These are phyloP conservation scores for Dactylonectria macrodidyma DNA, from an alignment of 2,329 filamentous ascomycete genomes.

Conservation along the genomic window DNA sequence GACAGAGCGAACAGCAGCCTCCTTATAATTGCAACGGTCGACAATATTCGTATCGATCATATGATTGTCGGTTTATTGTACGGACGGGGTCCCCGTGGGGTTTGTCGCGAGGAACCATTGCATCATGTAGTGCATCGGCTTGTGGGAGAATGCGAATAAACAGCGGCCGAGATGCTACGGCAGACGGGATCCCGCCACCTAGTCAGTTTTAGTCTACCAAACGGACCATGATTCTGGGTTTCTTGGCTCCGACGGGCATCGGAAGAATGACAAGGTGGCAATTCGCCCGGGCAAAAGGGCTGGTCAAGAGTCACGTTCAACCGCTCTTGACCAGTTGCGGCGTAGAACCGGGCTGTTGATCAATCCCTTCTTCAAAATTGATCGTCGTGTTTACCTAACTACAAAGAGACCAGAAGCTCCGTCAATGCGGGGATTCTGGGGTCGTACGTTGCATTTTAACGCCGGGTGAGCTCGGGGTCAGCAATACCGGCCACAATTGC, in stretches of 20 bases:
- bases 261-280: conserved; percentile 11
- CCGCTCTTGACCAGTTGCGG: neutral
- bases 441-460: too few relatives aligned
- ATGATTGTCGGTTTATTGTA: conserved; percentile 4
- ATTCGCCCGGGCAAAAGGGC: neutral
- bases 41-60: conserved; percentile 1
- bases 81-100: neutral
- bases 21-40: neutral
- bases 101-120: neutral
- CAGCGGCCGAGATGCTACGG: neutral
- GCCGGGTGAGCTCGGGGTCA: too few relatives aligned
- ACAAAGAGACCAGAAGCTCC: neutral
- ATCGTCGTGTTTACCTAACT: neutral
- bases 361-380: neutral
- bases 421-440: neutral
- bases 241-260: conserved; percentile 10
- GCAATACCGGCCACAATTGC: too few relatives aligned
- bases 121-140: conserved; percentile 8
- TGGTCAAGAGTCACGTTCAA: neutral
- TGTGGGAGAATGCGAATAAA: conserved; percentile 7
- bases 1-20: neutral
- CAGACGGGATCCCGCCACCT: conserved; percentile 9
- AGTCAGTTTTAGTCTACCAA: neutral
- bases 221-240: neutral
- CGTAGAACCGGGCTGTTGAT: neutral